Percentiles rank a stretch among this genome's conserved stretches.
These are phyloP conservation scores for Chernovozyma aurita DNA, from an alignment of 1,139 yeast species.

Conservation along the genomic window DNA sequence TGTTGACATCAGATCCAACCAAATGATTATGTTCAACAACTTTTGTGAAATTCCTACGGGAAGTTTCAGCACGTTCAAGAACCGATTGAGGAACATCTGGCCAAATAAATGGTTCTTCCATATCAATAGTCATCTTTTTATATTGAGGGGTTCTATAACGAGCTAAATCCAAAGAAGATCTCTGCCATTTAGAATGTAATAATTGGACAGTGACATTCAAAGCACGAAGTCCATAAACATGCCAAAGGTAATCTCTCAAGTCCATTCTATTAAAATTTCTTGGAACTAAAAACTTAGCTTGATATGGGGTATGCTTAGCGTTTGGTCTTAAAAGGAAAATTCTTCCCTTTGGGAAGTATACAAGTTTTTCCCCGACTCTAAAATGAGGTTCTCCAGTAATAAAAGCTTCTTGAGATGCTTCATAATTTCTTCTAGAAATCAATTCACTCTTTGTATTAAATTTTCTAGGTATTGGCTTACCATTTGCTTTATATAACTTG, in stretches of 20 bases:
- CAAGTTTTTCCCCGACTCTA: slow-evolving; percentile 64
- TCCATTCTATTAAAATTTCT: slow-evolving; percentile 87
- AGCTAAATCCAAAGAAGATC: slow-evolving; percentile 59
- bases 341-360: slow-evolving; percentile 82
- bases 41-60: slow-evolving; percentile 22
- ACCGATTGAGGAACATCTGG: slow-evolving; percentile 54
- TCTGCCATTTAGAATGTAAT: slow-evolving; percentile 64
- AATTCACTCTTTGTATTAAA: slow-evolving; percentile 30
- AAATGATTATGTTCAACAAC: slow-evolving; percentile 26
- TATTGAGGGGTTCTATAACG: slow-evolving; percentile 77
- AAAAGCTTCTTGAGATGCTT: slow-evolving; percentile 50
- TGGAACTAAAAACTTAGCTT: slow-evolving; percentile 91
- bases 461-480: slow-evolving; percentile 43
- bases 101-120: slow-evolving; percentile 93
- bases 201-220: slow-evolving; percentile 83
- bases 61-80: slow-evolving; percentile 20
- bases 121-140: slow-evolving; percentile 92
- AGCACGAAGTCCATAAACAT: slow-evolving; percentile 83
- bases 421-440: slow-evolving; percentile 37
- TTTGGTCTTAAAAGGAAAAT: slow-evolving; percentile 77
- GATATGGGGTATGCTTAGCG: slow-evolving; percentile 93
- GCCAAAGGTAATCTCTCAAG: slow-evolving; percentile 83
- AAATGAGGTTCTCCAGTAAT: slow-evolving; percentile 73
- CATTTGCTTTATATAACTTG: slow-evolving; percentile 30
- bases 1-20: slow-evolving; percentile 61